These are phyloP conservation scores for Silene noctiflora DNA, from an alignment of 179 eudicot genomes.

Conservation along the genomic window DNA sequence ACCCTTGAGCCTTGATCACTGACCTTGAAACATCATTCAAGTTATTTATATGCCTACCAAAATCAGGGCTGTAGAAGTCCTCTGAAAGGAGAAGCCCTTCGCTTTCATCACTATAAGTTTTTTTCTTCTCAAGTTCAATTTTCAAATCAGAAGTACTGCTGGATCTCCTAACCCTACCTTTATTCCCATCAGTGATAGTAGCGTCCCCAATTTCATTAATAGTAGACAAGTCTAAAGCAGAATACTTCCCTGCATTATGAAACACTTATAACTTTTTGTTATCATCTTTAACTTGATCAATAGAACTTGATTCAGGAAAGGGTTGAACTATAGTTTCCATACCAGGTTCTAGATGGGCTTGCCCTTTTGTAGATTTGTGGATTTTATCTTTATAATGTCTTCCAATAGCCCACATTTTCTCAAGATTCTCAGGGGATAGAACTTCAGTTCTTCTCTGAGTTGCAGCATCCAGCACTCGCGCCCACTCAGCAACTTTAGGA, in stretches of 20 bases:
- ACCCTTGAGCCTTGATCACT: constrained; percentile 51
- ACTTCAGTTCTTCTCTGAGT: constrained; percentile 93
- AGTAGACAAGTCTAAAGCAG: constrained; percentile 30
- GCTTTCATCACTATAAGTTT: constrained; percentile 32
- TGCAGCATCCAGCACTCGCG: constrained; percentile 81
- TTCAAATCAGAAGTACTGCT: constrained; percentile 76
- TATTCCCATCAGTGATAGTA: constrained; percentile 33
- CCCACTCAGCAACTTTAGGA: constrained; percentile 76
- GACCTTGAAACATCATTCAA: constrained; percentile 37
- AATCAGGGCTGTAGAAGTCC: constrained; percentile 65
- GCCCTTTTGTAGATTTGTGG: constrained; percentile 48
- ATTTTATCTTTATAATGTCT: constrained; percentile 76
- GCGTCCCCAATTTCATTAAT: constrained; percentile 28
- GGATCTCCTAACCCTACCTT: constrained; percentile 58
- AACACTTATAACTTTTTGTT: constrained; percentile 25
- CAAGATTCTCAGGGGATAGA: constrained; percentile 95
- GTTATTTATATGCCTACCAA: constrained; percentile 33
- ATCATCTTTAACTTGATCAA: constrained; percentile 30
- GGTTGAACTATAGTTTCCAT: constrained; percentile 31
- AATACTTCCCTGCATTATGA: constrained; percentile 29
- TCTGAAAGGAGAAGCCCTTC: constrained; percentile 53
- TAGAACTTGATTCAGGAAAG: constrained; percentile 30
- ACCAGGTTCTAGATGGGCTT: constrained; percentile 34
- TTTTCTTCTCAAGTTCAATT: constrained; percentile 38
- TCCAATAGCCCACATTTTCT: constrained; percentile 95